Evolutionary conservation across 495 filamentous ascomycete species (phyloP).

Genomic region (Beverwykella pulmonaria): DNA sequence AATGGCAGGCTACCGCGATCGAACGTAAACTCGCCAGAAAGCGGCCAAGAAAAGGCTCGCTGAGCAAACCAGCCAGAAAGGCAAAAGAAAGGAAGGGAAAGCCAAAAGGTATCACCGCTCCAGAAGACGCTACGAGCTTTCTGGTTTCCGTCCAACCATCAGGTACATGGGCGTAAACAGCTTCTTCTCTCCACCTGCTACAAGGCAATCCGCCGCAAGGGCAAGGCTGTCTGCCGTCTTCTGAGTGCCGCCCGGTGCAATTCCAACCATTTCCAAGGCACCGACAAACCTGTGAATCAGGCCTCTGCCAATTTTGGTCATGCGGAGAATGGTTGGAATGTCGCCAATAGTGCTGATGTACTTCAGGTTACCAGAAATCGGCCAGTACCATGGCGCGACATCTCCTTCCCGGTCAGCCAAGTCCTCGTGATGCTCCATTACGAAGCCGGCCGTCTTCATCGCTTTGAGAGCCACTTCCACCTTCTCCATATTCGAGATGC

Average conservation of each 20-base stretch:
- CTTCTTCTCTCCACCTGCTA: conserved; percentile 86
- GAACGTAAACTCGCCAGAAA: no score
- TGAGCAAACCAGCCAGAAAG: neutral
- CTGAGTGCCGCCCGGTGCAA: conserved; percentile 84
- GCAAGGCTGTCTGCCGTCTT: conserved; percentile 93
- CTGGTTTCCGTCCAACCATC: conserved; percentile 92
- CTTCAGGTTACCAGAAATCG: conserved; percentile 77
- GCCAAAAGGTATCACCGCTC: neutral
- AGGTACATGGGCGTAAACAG: conserved; percentile 99
- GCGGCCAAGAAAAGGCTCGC: neutral
- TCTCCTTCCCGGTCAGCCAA: conserved; percentile 75
- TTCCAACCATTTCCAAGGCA: conserved; percentile 68
- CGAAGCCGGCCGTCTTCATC: conserved; percentile 87
- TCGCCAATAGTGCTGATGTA: conserved; percentile 81
- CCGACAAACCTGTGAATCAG: conserved; percentile 80
- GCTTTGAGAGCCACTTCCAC: conserved; percentile 81
- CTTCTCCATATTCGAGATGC: conserved; percentile 98
- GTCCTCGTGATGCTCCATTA: conserved; percentile 85
- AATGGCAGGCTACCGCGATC: no score
- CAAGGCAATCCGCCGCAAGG: conserved; percentile 80
- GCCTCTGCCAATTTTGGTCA: conserved; percentile 84
- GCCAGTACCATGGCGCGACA: conserved; percentile 90
- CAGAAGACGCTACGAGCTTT: conserved; percentile 3
- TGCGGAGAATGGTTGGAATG: conserved; percentile 79
- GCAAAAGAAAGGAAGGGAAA: conserved; percentile 1